Percentiles rank a stretch among this genome's conserved stretches.
phyloP scores from a whole-genome alignment of 1,284 basidiomycete genomes.

The Irpex sp. region DNA sequence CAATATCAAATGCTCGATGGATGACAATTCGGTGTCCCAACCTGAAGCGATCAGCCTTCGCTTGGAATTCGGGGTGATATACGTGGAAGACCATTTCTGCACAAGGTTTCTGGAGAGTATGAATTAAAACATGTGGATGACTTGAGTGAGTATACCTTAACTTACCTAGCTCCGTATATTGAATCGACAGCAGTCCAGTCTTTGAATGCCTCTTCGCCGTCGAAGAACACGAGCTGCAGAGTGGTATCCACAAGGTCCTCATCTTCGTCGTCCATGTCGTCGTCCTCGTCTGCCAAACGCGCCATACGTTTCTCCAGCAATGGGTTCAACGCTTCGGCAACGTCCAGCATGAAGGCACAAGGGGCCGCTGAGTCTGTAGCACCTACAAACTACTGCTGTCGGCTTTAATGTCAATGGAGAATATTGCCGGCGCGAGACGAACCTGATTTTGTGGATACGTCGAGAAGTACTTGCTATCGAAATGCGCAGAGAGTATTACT shows the following conservation, averaged over 20 bases:
- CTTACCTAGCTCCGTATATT: conserved; percentile 87
- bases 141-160: conserved; percentile 1
- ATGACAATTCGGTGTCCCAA: conserved; percentile 58
- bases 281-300: conserved; percentile 46
- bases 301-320: conserved; percentile 61
- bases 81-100: conserved; percentile 72
- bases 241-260: conserved; percentile 79
- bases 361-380: conserved; percentile 97
- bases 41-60: conserved; percentile 51
- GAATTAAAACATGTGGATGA: background rate
- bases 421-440: conserved; percentile 9
- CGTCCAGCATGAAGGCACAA: conserved; percentile 89
- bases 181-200: conserved; percentile 89
- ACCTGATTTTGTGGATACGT: conserved; percentile 70
- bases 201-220: conserved; percentile 95
- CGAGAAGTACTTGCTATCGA: conserved; percentile 90
- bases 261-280: conserved; percentile 56
- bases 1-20: conserved; percentile 85
- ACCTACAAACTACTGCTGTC: conserved; percentile 75
- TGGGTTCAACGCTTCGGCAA: conserved; percentile 75
- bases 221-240: conserved; percentile 94
- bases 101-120: conserved; percentile 70
- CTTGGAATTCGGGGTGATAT: conserved; percentile 53
- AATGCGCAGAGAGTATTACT: conserved; percentile 90
- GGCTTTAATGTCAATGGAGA: conserved; percentile 6